Percentiles rank a stretch among this genome's conserved stretches.
Evolutionary conservation across 2,329 filamentous ascomycete species (phyloP).

Genomic region (Colletotrichum musicola): DNA sequence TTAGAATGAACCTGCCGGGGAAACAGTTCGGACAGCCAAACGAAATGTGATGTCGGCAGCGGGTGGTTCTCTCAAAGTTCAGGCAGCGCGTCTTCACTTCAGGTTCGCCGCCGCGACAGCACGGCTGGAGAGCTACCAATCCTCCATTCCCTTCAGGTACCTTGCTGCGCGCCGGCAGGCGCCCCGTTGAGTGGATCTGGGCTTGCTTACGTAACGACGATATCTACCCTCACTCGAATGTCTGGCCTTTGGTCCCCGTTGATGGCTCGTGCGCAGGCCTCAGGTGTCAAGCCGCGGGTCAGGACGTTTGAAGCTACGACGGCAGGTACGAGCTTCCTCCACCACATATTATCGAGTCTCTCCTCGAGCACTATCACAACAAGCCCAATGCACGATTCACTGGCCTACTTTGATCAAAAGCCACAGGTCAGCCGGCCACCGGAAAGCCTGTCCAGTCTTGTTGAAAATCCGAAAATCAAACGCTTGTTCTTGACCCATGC

Average conservation of each 20-base stretch:
- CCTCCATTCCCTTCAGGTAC: constrained; percentile 21
- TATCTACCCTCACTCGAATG: no score
- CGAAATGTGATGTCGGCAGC: constrained; percentile 33
- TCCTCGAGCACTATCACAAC: no score
- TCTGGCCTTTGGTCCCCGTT: no score
- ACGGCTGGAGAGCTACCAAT: constrained; percentile 29
- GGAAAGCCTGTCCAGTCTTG: not conserved
- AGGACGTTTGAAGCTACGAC: no score
- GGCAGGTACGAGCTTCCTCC: no score
- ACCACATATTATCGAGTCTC: no score
- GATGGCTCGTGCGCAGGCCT: no score
- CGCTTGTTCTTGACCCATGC: constrained; percentile 36
- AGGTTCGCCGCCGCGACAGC: constrained; percentile 35
- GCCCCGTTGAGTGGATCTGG: constrained; percentile 20
- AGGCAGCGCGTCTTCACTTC: constrained; percentile 34
- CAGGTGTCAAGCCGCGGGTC: no score
- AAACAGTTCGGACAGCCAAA: constrained; percentile 25
- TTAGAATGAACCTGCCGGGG: not conserved
- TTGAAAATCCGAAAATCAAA: constrained; percentile 15
- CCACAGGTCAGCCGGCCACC: no score
- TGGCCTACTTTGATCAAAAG: no score
- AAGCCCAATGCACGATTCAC: no score
- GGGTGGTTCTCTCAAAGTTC: constrained; percentile 23
- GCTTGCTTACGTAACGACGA: constrained; percentile 20
- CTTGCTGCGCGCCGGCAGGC: not conserved